Evolutionary conservation across 495 filamentous ascomycete genomes (phyloP).

Genomic region (Hypomontagnella monticulosa): DNA sequence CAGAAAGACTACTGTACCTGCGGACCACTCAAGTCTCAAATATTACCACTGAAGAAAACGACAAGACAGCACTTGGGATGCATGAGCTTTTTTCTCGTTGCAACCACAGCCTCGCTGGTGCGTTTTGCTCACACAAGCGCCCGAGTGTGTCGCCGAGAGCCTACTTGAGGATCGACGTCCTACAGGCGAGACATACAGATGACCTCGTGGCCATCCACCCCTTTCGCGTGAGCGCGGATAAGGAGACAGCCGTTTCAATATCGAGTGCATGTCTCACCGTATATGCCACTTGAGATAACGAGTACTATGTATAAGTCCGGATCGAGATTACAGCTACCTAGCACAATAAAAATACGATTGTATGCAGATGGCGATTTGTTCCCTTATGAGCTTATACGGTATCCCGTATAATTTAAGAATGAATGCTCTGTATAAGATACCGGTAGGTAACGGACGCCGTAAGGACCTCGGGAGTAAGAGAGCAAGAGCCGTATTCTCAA

Average conservation of each 20-base stretch:
- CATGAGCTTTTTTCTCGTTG: slow-evolving; percentile 7
- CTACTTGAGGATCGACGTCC: slow-evolving; percentile 18
- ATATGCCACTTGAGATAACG: not conserved
- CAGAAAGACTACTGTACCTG: slow-evolving; percentile 5
- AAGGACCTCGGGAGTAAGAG: not conserved
- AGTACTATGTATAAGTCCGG: not conserved
- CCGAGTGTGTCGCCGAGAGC: slow-evolving; percentile 22
- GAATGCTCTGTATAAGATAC: slow-evolving; percentile 3
- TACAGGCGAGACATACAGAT: slow-evolving; percentile 30
- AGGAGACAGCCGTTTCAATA: slow-evolving; percentile 6
- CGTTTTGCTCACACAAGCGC: not conserved
- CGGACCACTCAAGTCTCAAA: not conserved
- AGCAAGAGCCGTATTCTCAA: not conserved
- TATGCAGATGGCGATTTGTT: slow-evolving; percentile 3
- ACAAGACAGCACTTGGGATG: slow-evolving; percentile 1
- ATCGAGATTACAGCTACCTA: not conserved
- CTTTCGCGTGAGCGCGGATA: slow-evolving; percentile 17
- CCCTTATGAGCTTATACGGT: not conserved
- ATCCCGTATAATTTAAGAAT: no score
- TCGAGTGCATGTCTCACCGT: slow-evolving; percentile 12
- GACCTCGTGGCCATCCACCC: slow-evolving; percentile 19
- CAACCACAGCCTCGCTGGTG: slow-evolving; percentile 21
- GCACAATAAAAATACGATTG: not conserved
- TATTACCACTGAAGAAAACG: not conserved
- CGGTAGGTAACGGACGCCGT: not conserved